A percentile compares a stretch with the other conserved stretches of the same genome.
Conservation (phyloP, 2,329 filamentous ascomycete genomes). For the Exophiala sp. region DNA sequence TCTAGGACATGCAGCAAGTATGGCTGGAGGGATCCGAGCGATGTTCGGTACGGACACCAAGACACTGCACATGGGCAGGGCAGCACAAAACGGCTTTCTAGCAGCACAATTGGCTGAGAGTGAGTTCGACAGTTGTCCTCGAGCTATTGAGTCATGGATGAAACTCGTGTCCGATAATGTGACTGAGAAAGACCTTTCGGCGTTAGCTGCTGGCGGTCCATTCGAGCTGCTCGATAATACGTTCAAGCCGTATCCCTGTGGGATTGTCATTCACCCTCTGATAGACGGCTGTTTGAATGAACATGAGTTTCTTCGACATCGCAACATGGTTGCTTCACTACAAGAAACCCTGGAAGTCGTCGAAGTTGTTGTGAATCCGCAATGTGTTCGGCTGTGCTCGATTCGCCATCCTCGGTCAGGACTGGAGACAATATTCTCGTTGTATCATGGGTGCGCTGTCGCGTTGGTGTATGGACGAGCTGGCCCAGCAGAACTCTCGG, state of each 20-base stretch:
- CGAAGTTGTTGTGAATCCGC: constrained; percentile 46
- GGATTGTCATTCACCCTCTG: constrained; percentile 54
- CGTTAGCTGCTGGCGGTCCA: not conserved
- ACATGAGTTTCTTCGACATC: constrained; percentile 25
- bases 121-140: constrained; percentile 47
- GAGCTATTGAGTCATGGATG: constrained; percentile 50
- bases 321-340: not conserved
- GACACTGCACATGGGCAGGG: constrained; percentile 53
- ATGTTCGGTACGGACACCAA: constrained; percentile 57
- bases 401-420: constrained; percentile 49
- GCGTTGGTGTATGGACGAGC: constrained; percentile 51
- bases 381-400: constrained; percentile 52
- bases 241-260: constrained; percentile 57
- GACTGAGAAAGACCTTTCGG: constrained; percentile 34
- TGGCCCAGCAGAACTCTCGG: constrained; percentile 50
- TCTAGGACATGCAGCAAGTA: constrained; percentile 52
- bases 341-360: constrained; percentile 40
- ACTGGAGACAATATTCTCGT: constrained; percentile 53
- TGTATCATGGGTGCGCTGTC: constrained; percentile 53
- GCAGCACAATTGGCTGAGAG: constrained; percentile 45
- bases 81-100: constrained; percentile 51
- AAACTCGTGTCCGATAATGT: constrained; percentile 49
- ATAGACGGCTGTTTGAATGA: constrained; percentile 52
- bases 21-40: constrained; percentile 52
- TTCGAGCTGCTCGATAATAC: constrained; percentile 55